A percentile compares a stretch with the other conserved stretches of the same genome.
Conservation (phyloP, 306 rosid species). For the Acacia confusa region DNA sequence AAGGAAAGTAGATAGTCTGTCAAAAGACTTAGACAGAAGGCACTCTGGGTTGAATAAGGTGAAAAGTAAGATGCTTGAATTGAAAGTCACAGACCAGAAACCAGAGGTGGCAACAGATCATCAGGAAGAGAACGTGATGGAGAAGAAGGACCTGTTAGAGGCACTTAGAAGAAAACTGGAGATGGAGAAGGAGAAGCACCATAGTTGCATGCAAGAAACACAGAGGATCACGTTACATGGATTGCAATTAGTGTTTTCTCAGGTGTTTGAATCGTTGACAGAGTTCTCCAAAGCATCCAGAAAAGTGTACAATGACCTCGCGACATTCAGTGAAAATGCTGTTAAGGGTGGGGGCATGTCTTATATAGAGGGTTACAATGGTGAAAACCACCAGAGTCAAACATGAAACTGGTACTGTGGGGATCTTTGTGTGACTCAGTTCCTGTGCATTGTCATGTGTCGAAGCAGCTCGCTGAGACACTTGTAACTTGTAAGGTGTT, state of each 20-base stretch:
- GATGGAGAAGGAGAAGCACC: conserved; percentile 78
- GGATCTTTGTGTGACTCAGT: conserved; percentile 32
- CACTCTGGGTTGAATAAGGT: conserved; percentile 47
- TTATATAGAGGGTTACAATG: conserved; percentile 51
- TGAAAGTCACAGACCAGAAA: conserved; percentile 44
- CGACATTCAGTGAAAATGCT: conserved; percentile 49
- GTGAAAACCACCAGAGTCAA: conserved; percentile 40
- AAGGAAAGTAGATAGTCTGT: conserved; percentile 71
- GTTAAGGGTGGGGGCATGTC: conserved; percentile 49
- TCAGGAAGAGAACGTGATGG: conserved; percentile 49
- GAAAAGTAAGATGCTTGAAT: conserved; percentile 62
- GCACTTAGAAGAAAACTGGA: conserved; percentile 59
- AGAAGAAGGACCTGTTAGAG: conserved; percentile 72
- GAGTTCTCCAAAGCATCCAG: conserved; percentile 80
- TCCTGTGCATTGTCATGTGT: conserved; percentile 32
- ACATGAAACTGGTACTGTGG: conserved; percentile 13
- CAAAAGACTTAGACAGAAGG: conserved; percentile 65
- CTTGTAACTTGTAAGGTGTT: conserved; percentile 31
- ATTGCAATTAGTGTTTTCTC: conserved; percentile 75
- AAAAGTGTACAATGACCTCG: conserved; percentile 73
- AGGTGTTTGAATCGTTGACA: conserved; percentile 72
- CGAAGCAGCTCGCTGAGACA: conserved; percentile 94
- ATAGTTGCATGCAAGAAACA: conserved; percentile 67
- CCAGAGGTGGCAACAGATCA: conserved; percentile 42
- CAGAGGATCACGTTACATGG: conserved; percentile 71